Evolutionary conservation across 176 grass and related monocot genomes (phyloP).

Genomic region (Oryza glaberrima): DNA sequence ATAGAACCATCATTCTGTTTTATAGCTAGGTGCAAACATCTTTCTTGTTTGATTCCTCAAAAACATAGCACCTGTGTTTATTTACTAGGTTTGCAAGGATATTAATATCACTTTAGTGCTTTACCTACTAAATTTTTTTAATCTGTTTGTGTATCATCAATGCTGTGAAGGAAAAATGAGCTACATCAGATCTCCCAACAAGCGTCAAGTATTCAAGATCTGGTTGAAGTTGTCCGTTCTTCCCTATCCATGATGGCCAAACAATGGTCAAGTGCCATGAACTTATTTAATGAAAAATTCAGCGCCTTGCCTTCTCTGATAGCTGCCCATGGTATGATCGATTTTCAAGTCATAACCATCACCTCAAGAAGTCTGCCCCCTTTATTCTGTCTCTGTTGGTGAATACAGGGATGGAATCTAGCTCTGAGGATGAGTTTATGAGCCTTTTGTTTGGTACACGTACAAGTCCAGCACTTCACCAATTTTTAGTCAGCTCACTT

Average conservation of each 20-base stretch:
- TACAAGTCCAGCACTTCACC: constrained; percentile 87
- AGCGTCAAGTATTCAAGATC: constrained; percentile 98
- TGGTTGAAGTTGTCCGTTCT: constrained; percentile 76
- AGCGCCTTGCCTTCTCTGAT: constrained; percentile 71
- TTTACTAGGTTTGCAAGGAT: constrained; percentile 26
- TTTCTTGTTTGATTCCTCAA: constrained; percentile 5
- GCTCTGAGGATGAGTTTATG: constrained; percentile 82
- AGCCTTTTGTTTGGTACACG: constrained; percentile 84
- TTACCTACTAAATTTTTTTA: constrained; percentile 27
- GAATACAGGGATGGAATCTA: constrained; percentile 72
- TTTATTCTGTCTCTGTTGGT: constrained; percentile 24
- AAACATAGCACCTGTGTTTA: constrained; percentile 19
- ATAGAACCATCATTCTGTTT: not conserved
- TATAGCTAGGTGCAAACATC: constrained; percentile 22
- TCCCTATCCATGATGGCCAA: constrained; percentile 92
- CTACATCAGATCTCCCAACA: constrained; percentile 96
- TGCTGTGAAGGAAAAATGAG: constrained; percentile 81
- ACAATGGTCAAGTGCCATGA: constrained; percentile 87
- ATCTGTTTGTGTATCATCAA: constrained; percentile 21
- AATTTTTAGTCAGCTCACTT: constrained; percentile 90
- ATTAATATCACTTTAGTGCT: not conserved
- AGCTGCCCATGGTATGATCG: constrained; percentile 68
- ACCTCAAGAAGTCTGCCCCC: not conserved
- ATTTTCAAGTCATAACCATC: constrained; percentile 36
- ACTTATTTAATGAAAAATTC: constrained; percentile 86